Evolutionary conservation across 805 yeast genomes (phyloP).

Genomic region (Cyberlindnera maritima): DNA sequence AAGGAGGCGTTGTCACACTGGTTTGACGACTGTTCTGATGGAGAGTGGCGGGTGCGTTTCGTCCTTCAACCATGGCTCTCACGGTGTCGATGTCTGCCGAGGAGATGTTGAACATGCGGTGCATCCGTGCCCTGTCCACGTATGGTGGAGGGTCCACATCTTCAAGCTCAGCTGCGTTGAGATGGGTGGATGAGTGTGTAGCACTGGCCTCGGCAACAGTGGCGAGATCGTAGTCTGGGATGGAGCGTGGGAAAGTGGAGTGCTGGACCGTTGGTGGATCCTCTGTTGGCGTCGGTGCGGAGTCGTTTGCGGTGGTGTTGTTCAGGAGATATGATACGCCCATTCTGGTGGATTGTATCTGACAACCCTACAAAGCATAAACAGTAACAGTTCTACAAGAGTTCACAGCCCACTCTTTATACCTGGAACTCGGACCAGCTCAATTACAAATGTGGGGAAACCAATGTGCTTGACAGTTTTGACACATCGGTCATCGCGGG

Average conservation of each 20-base stretch:
- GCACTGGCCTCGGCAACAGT: neutral
- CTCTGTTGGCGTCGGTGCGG: neutral
- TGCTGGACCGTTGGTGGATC: neutral
- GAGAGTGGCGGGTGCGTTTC: neutral
- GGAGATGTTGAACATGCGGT: constrained; percentile 13
- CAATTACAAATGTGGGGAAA: neutral
- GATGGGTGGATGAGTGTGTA: neutral
- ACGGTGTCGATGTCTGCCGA: constrained; percentile 10
- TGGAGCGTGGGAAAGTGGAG: constrained; percentile 1
- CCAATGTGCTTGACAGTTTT: neutral
- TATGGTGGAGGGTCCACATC: constrained; percentile 12
- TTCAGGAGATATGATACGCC: neutral
- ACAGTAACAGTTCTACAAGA: no score
- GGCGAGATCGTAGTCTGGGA: constrained; percentile 4
- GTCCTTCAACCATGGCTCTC: constrained; percentile 4
- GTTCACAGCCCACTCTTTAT: neutral
- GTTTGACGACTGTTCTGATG: neutral
- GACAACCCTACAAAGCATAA: no score
- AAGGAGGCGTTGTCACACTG: neutral
- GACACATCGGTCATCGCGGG: neutral
- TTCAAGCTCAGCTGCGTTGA: neutral
- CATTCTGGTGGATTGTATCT: neutral
- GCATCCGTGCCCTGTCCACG: constrained; percentile 11
- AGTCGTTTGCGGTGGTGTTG: neutral
- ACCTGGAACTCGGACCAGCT: neutral